A percentile compares a stretch with the other conserved stretches of the same genome.
Evolutionary conservation across 306 rosid species (phyloP).

Genomic region (Neltuma alba): DNA sequence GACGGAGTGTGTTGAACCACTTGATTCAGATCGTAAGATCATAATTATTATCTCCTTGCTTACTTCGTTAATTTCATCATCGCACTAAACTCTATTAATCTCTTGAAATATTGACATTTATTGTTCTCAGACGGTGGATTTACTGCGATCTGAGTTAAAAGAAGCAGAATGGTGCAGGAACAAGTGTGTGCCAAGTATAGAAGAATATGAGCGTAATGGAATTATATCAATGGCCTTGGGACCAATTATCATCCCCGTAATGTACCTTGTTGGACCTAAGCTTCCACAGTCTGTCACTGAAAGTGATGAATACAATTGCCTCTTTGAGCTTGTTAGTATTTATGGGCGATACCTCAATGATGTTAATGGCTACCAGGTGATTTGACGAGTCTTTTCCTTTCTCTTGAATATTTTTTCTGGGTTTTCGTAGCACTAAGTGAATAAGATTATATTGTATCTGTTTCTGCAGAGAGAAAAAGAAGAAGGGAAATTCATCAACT

Average conservation of each 20-base stretch:
- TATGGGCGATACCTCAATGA: neutral
- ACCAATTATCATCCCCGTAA: neutral
- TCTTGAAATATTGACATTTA: neutral
- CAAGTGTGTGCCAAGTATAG: constrained; percentile 46
- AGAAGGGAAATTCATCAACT: neutral
- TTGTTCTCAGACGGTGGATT: constrained; percentile 53
- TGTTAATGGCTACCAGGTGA: too few relatives aligned
- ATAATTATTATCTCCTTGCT: too few relatives aligned
- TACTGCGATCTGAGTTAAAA: constrained; percentile 47
- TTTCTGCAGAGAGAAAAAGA: neutral
- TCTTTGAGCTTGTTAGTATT: neutral
- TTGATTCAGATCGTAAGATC: constrained; percentile 49
- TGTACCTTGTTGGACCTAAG: neutral
- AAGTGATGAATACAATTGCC: neutral
- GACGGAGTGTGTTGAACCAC: constrained; percentile 32
- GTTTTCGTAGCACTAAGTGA: too few relatives aligned
- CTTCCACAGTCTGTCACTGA: neutral
- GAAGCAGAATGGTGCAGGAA: constrained; percentile 56
- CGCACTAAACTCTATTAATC: too few relatives aligned
- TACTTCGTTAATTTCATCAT: too few relatives aligned
- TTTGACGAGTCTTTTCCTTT: too few relatives aligned
- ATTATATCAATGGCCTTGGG: neutral
- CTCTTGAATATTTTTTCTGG: too few relatives aligned
- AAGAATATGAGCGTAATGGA: constrained; percentile 56
- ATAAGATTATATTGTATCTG: neutral